Evolutionary conservation across 2,329 filamentous ascomycete species (phyloP).

Genomic region (Penicillium sumatraense): DNA sequence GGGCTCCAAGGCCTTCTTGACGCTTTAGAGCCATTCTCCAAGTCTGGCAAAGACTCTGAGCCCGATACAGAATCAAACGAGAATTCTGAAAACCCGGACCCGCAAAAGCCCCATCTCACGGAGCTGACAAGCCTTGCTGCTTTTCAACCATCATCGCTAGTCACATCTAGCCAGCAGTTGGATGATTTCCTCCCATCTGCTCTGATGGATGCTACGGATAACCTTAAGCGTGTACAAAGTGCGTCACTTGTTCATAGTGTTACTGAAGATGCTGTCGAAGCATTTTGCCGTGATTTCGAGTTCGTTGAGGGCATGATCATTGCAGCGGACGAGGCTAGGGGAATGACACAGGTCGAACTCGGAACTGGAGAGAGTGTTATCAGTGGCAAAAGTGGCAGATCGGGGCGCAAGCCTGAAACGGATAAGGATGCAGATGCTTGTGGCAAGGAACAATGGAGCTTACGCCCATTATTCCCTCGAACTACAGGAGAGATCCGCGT

Average conservation of each 20-base stretch:
- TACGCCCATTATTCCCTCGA: slow-evolving; percentile 65
- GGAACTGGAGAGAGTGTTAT: slow-evolving; percentile 29
- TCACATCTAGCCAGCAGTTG: slow-evolving; percentile 72
- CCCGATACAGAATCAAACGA: slow-evolving; percentile 20
- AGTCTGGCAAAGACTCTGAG: slow-evolving; percentile 17
- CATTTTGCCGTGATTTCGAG: slow-evolving; percentile 85
- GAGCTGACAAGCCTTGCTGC: slow-evolving; percentile 59
- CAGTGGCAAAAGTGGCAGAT: slow-evolving; percentile 24
- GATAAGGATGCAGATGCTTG: slow-evolving; percentile 39
- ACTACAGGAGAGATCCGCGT: slow-evolving; percentile 68
- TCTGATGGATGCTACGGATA: slow-evolving; percentile 86
- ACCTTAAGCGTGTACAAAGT: slow-evolving; percentile 74
- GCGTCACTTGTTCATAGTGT: slow-evolving; percentile 73
- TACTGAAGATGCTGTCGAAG: slow-evolving; percentile 80
- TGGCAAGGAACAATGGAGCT: slow-evolving; percentile 39
- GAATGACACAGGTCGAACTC: slow-evolving; percentile 38
- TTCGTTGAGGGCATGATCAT: slow-evolving; percentile 66
- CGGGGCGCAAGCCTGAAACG: slow-evolving; percentile 24
- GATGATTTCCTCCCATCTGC: slow-evolving; percentile 93
- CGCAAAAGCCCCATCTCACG: slow-evolving; percentile 54
- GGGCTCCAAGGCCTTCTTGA: slow-evolving; percentile 70
- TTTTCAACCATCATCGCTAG: slow-evolving; percentile 66
- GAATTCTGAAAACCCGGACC: slow-evolving; percentile 27
- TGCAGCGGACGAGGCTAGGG: slow-evolving; percentile 59
- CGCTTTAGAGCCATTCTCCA: slow-evolving; percentile 54